Evolutionary conservation across 257 asterid species (phyloP).

Genomic region (Prunella vulgaris): DNA sequence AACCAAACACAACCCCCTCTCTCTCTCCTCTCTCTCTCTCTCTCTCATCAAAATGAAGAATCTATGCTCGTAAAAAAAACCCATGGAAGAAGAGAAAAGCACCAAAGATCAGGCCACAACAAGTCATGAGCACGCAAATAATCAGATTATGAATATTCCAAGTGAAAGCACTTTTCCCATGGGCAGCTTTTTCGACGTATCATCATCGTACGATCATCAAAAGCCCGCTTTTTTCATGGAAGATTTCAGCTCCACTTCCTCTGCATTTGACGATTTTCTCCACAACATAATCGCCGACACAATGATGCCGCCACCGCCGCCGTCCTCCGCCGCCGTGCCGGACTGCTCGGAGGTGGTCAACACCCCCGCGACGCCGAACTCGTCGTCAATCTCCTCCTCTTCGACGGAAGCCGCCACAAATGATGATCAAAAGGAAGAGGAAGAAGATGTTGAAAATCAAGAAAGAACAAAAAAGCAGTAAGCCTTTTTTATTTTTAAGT

Average conservation of each 20-base stretch:
- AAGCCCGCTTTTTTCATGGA: conserved; percentile 29
- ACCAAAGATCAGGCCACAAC: neutral
- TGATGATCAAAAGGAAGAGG: conserved; percentile 24
- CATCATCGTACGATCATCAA: neutral
- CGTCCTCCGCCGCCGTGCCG: conserved; percentile 18
- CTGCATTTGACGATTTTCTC: conserved; percentile 36
- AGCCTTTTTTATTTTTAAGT: conserved; percentile 2
- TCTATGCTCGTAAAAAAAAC: conserved; percentile 15
- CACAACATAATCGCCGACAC: conserved; percentile 18
- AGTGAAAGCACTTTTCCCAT: neutral
- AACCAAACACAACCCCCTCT: neutral
- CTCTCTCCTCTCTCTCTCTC: conserved; percentile 22
- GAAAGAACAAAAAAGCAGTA: conserved; percentile 52
- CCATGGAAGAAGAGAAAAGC: conserved; percentile 30
- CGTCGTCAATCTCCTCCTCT: conserved; percentile 55
- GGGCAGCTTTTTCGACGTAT: conserved; percentile 11
- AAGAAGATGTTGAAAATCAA: conserved; percentile 13
- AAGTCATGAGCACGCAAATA: too few relatives aligned
- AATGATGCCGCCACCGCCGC: neutral
- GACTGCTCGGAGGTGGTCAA: conserved; percentile 34
- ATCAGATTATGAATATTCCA: conserved; percentile 11
- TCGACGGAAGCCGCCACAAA: conserved; percentile 54
- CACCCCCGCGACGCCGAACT: conserved; percentile 38
- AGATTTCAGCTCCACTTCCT: conserved; percentile 28
- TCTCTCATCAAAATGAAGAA: conserved; percentile 26